Evolutionary conservation across 2,329 filamentous ascomycete species (phyloP).

Genomic region (Emergomyces orientalis): DNA sequence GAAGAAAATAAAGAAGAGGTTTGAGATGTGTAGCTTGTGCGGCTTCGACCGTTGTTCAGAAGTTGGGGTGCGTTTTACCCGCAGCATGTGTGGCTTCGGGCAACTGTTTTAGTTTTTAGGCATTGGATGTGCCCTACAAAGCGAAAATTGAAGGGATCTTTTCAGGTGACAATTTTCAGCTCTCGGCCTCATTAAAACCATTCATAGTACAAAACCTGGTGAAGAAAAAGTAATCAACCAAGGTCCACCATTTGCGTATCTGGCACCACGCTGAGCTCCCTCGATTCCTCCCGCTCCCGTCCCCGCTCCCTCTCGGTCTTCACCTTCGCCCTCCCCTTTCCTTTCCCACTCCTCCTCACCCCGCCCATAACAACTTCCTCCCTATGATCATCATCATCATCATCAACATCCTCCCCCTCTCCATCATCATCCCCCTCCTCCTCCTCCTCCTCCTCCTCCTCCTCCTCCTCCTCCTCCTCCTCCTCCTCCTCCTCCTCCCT

Average conservation of each 20-base stretch:
- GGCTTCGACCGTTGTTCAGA: background rate
- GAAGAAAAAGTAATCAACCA: background rate
- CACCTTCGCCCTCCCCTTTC: conserved; percentile 23
- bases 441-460: conserved; percentile 28
- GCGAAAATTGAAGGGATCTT: too few relatives aligned
- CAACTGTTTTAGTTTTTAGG: too few relatives aligned
- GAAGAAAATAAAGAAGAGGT: too few relatives aligned
- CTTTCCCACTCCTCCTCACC: conserved; percentile 19
- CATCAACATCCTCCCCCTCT: too few relatives aligned
- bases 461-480: conserved; percentile 21
- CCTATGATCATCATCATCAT: too few relatives aligned
- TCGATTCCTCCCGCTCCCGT: background rate
- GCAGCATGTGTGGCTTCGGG: too few relatives aligned
- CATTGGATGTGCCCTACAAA: too few relatives aligned
- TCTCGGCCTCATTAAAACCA: too few relatives aligned
- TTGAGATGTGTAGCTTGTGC: background rate
- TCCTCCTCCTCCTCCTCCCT: conserved; percentile 26
- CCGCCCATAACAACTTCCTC: conserved; percentile 19
- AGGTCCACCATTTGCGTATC: conserved; percentile 10
- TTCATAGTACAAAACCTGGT: too few relatives aligned
- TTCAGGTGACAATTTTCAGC: too few relatives aligned
- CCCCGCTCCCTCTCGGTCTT: background rate
- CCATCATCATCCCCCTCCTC: conserved; percentile 22
- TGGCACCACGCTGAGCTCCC: conserved; percentile 9
- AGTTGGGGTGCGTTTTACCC: too few relatives aligned